Base-by-base conservation (phyloP, 1,139 yeast genomes). In the Chernovozyma aurita region DNA sequence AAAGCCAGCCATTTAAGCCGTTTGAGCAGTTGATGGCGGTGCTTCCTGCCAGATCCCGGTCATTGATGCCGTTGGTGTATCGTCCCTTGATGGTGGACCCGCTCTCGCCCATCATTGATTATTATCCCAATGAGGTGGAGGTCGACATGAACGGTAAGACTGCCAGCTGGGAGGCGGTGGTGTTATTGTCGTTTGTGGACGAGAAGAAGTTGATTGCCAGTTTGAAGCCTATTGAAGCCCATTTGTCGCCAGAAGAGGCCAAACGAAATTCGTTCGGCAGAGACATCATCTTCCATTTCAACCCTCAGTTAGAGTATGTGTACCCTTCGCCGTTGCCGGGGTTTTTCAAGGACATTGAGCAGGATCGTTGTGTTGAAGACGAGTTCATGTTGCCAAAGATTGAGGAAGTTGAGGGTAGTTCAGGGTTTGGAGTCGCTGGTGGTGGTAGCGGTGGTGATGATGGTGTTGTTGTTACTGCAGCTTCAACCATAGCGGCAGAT, bases 21-120 rank as follows among this genome's bases (percentile, higher is more conserved):
- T 92, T 87, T 60, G 95, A 92, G 57, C 99, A 94, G 64, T 74
- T 94, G 50, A 92, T 94, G 99, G 95, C 97, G 12, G 98, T 94
- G 20, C 70, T 94, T 46, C 99, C 99, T 1, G 95, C 92, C 18
- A 79, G 97, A 65, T 88, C 97, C 5, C 78, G 77, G 42, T 71
- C 73, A 36, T 73, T 92, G 46, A 80, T 94, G 59, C 98, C 99
- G 2, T 58, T 71, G 6, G 78, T 78, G 25, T 85, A 84, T 55
- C 76, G 95, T 58, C 75, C 80, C 5, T 68, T 94, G 43, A 90
- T 92, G 97, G 79, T 82, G n/a, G 96, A 90, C 40, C 82, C 80
- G 32, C 71, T 71, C 35, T 90, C 97, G 2, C 95, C 97, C 20
- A 88, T 94, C 46, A 75, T 73, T 40, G 96, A 87, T 47, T 90